Conservation (phyloP, 192 early-diverging fungal genomes). For the Mortierella hygrophila region DNA sequence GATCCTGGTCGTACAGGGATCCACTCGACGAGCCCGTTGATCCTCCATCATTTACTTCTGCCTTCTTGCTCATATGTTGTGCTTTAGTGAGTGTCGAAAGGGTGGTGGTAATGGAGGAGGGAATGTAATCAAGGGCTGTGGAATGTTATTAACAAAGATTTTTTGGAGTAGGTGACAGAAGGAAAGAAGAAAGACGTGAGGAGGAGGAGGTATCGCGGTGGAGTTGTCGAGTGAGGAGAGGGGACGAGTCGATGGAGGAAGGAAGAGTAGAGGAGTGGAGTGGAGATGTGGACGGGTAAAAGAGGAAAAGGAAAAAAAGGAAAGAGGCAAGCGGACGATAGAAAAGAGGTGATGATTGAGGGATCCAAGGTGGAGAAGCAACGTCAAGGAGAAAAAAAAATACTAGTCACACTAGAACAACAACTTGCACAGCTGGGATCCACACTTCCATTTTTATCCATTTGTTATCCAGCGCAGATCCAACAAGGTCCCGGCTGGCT, state of each 20-base stretch:
- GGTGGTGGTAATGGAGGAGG: background rate
- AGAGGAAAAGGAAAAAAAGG: background rate
- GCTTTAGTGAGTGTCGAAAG: background rate
- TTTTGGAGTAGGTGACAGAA: background rate
- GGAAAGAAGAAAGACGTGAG: background rate
- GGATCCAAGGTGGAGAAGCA: background rate
- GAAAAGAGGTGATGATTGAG: background rate
- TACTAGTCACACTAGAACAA: background rate
- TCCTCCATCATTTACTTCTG: background rate
- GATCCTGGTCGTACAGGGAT: conserved; percentile 30
- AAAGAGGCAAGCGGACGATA: background rate
- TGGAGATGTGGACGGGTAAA: background rate
- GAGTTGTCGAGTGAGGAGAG: background rate
- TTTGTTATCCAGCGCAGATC: too few relatives aligned
- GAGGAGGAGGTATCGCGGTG: background rate
- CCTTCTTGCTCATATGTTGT: conserved; percentile 14
- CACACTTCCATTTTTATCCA: background rate
- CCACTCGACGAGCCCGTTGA: background rate
- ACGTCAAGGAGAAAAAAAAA: background rate
- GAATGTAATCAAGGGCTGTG: background rate
- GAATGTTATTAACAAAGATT: background rate
- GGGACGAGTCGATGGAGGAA: background rate
- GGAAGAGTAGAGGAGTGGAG: conserved; percentile 3
- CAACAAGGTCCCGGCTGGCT: too few relatives aligned
- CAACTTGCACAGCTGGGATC: background rate